A percentile compares a stretch with the other conserved stretches of the same genome.
phyloP scores from a whole-genome alignment of 148 eudicot species.

The Fagopyrum tataricum region DNA sequence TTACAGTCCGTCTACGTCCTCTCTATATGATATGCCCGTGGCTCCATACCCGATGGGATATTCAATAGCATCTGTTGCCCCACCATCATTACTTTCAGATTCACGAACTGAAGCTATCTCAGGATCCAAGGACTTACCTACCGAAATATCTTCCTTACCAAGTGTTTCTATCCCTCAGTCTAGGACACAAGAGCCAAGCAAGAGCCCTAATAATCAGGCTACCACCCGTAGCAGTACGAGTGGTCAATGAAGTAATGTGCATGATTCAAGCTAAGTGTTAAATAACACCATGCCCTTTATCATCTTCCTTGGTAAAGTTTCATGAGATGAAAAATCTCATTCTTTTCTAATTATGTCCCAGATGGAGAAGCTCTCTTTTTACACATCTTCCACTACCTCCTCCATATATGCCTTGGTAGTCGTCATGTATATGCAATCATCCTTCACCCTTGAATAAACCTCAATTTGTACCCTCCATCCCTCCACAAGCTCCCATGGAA shows the following conservation, averaged over 20 bases:
- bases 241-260: neutral
- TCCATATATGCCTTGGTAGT: neutral
- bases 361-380: neutral
- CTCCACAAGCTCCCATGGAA: neutral
- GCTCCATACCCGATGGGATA: conserved; percentile 89
- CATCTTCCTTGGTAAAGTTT: conserved; percentile 1
- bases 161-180: conserved; percentile 4
- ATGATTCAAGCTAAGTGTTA: neutral
- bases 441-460: conserved; percentile 4
- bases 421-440: neutral
- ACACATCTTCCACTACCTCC: neutral
- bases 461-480: neutral
- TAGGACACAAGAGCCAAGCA: neutral
- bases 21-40: conserved; percentile 95
- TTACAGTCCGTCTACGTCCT: conserved; percentile 91
- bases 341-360: neutral
- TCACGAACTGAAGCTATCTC: conserved; percentile 23
- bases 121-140: conserved; percentile 37
- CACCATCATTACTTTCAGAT: conserved; percentile 79
- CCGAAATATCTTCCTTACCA: conserved; percentile 36
- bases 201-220: neutral
- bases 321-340: neutral
- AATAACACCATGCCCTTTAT: conserved; percentile 1
- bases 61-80: conserved; percentile 58
- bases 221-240: neutral